These are phyloP conservation scores for Trypanosoma conorhini DNA, from an alignment of 208 protist genomes.

Conservation along the genomic window DNA sequence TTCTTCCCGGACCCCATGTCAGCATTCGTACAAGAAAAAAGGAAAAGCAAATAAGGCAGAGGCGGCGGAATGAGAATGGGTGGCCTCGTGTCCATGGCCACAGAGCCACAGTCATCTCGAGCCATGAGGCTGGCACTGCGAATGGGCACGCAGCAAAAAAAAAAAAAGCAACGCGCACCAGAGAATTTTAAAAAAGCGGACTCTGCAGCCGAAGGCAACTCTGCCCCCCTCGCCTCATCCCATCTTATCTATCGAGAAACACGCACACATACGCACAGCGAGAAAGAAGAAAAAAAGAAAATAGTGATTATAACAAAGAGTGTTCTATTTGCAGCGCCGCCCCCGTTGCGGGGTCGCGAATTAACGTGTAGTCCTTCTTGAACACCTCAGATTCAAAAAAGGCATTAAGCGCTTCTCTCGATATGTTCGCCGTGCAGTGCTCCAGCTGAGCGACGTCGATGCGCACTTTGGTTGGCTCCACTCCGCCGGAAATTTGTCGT, in stretches of 20 bases:
- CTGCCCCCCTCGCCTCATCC: not conserved
- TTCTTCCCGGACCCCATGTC: not conserved
- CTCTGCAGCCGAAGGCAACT: not conserved
- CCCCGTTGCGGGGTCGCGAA: constrained; percentile 76
- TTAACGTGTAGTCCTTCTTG: constrained; percentile 74
- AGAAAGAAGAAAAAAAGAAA: constrained; percentile 11
- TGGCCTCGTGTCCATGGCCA: not conserved
- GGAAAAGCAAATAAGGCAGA: not conserved
- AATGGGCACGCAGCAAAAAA: not conserved
- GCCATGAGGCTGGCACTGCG: not conserved
- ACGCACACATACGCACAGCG: no score
- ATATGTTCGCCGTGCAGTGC: constrained; percentile 77
- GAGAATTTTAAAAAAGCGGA: not conserved
- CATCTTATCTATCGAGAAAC: not conserved
- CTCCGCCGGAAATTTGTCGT: constrained; percentile 73
- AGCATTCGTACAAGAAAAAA: constrained; percentile 3
- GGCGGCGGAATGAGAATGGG: not conserved
- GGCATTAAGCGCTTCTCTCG: constrained; percentile 72
- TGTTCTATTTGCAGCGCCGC: constrained; percentile 83
- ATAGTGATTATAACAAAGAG: constrained; percentile 37
- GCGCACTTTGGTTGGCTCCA: constrained; percentile 76
- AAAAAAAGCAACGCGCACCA: not conserved
- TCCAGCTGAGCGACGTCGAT: constrained; percentile 83
- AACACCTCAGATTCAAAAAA: constrained; percentile 88
- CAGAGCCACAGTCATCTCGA: not conserved